Base-by-base conservation (phyloP, 176 grass and related monocot species). In the Pharus latifolius region DNA sequence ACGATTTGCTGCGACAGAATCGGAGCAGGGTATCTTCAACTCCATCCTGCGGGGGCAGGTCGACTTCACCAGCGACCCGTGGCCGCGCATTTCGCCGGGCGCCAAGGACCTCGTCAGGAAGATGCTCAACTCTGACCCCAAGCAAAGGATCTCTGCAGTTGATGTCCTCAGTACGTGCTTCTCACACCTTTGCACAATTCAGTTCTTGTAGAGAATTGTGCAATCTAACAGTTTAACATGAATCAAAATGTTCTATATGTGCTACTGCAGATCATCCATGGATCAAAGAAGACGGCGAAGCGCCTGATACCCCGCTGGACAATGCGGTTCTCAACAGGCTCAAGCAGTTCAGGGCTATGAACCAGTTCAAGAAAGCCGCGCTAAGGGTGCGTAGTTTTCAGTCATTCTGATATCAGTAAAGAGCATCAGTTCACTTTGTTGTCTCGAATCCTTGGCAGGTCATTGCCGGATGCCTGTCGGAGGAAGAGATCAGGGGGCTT, bases 271-370 rank as follows among this genome's bases (percentile, higher is more conserved):
- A 92, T 54, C 90, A 92, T 50, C 85, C 90, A 17, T 92, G 90
- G 85, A 88, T 92, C 57, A 92, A 88, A 57, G 82, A 92, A 49
- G 90, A 92, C 17, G 90, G 90, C 22, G 85, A 92, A 45, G 90
- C 90, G n/a, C 90, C 90, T 4, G 89, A 92, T 59, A 92, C 90
- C 37, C 90, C 79, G 29, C 69, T 92, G 15, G 90, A 92, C 68
- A 93, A 93, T 70, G 85, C 85, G 14, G 90, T 93, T 4, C 85
- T 93, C 0, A 80, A 79, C 40, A 72, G 85, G 82, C 72, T 93
- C 50, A 93, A 93, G 74, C 90, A 93, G 76, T 93, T 93, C 90
- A 89, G 74, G 70, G 90, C 90, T 0, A 93, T 93, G 90, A 93
- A 93, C 78, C 86, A 89, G 56, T 93, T 93, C 82, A 93, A 93